A percentile compares a stretch with the other conserved stretches of the same genome.
These are phyloP conservation scores for Amyloporia xantha DNA, from an alignment of 768 basidiomycete genomes.

Conservation along the genomic window DNA sequence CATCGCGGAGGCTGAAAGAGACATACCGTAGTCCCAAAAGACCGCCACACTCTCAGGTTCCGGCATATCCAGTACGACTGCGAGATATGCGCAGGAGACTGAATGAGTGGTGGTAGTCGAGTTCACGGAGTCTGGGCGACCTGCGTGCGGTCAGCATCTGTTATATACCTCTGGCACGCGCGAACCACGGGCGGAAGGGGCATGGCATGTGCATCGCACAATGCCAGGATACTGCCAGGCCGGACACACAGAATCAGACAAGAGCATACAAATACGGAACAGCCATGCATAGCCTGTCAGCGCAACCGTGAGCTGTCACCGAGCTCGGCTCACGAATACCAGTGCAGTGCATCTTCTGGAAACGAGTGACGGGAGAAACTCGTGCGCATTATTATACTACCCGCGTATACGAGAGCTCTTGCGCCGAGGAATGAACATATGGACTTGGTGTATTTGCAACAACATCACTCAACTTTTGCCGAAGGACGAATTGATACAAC, in stretches of 20 bases:
- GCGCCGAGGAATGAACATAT: too few relatives aligned
- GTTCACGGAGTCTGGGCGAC: background rate
- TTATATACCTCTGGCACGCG: background rate
- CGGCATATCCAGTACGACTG: background rate
- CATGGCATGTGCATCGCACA: background rate
- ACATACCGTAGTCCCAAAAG: conserved; percentile 39
- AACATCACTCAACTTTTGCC: too few relatives aligned
- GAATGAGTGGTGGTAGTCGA: background rate
- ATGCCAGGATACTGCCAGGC: background rate
- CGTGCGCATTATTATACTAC: too few relatives aligned
- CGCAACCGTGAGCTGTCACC: background rate
- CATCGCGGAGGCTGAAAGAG: background rate
- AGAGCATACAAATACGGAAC: background rate
- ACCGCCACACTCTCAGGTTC: conserved; percentile 21
- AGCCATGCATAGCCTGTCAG: background rate
- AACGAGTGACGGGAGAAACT: too few relatives aligned
- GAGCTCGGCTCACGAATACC: background rate
- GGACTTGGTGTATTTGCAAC: too few relatives aligned
- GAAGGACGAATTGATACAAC: too few relatives aligned
- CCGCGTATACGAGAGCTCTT: too few relatives aligned
- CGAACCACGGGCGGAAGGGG: background rate
- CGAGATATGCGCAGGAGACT: background rate
- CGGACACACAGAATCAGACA: background rate
- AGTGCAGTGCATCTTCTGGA: too few relatives aligned
- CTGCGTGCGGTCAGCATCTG: background rate